Evolutionary conservation across 441 rosid genomes (phyloP), one percentile per base, ranked within the genome.

Genomic region (Arabidopsis hybrid): DNA sequence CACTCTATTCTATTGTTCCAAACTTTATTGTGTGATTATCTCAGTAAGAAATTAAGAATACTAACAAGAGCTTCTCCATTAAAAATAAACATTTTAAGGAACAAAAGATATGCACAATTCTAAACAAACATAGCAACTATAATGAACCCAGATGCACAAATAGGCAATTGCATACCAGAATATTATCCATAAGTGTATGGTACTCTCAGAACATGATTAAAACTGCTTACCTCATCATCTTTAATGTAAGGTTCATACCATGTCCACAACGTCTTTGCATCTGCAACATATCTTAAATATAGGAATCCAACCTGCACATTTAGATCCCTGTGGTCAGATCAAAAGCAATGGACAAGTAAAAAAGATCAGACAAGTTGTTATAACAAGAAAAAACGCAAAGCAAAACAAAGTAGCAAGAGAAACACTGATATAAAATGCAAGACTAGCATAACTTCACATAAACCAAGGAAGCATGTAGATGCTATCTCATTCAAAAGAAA

Each of bases 231-330:
- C 98, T 91, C 97, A n/a, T 91, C 97, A 77, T 89, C 97, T 81
- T 86, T 87, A 39, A 91, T 77, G 75, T 91, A 93, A 35, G 95
- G 96, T 64, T 96, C 98, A 81, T 77, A 93, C 97, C 97, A 96
- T 80, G 83, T 84, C 97, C 97, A 96, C 49, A 96, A 60, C 26
- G 96, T 93, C 85, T 96, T 95, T 46, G 99, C 79, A 81, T 95
- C 97, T 74, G 80, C 96, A 63, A 89, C 92, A 83, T 91, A 93
- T 80, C 98, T 96, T 78, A 96, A 81, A 78, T 93, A 96, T 47
- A 93, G 88, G 78, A 96, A 96, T 74, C 99, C 99, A 84, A 96
- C 66, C 98, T 96, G 84, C 84, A 83, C 80, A 73, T 67, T 14
- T 2, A 67, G 67, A 51, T 61, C 31, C 71, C 53, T 3, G 32